phyloP scores from a whole-genome alignment of 257 asterid species.

The Solanum corneliomulleri region DNA sequence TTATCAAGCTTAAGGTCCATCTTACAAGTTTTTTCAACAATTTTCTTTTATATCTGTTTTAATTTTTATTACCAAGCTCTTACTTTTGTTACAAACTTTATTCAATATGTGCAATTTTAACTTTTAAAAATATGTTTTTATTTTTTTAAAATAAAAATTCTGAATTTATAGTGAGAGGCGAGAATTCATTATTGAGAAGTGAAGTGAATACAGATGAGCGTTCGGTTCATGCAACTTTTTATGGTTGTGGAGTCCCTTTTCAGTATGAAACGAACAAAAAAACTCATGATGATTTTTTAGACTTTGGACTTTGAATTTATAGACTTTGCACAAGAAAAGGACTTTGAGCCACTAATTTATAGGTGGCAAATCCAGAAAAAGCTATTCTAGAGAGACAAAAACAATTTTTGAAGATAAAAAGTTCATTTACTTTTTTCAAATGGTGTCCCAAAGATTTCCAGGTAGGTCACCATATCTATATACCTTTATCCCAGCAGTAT shows the following conservation, averaged over 20 bases:
- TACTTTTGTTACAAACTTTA: not conserved
- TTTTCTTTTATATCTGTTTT: not conserved
- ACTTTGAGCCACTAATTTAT: conserved; percentile 4
- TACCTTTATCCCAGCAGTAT: not conserved
- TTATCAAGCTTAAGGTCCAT: not conserved
- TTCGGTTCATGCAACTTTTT: conserved; percentile 3
- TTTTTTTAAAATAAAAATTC: not conserved
- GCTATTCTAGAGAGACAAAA: not conserved
- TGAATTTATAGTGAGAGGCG: rapidly evolving
- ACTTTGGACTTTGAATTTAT: conserved; percentile 10
- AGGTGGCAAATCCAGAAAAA: conserved; percentile 33
- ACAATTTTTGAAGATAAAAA: conserved; percentile 7
- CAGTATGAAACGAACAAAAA: conserved; percentile 9
- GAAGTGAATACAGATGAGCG: not conserved
- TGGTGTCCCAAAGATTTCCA: conserved; percentile 21
- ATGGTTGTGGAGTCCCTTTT: conserved; percentile 8
- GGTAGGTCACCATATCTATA: conserved; percentile 2
- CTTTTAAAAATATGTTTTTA: not conserved
- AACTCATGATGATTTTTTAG: conserved; percentile 13
- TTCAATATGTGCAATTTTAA: not conserved
- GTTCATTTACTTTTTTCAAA: conserved; percentile 18
- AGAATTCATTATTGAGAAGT: not conserved
- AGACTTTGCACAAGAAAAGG: conserved; percentile 11
- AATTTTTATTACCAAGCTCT: not conserved
- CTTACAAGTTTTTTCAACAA: not conserved